phyloP scores from a whole-genome alignment of 2,329 filamentous ascomycete genomes.

The Botryotinia calthae region DNA sequence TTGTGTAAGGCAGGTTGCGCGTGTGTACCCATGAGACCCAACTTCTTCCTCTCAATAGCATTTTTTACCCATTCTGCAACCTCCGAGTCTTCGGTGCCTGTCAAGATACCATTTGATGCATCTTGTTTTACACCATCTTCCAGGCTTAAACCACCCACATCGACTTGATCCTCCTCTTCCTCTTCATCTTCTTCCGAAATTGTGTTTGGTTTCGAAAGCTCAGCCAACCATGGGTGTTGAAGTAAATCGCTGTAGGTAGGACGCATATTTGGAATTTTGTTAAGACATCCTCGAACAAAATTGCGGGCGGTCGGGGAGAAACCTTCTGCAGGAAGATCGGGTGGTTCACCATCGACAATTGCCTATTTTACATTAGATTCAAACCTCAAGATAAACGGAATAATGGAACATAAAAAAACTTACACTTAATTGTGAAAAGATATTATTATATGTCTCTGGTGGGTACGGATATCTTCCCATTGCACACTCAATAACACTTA shows the following conservation, averaged over 20 bases:
- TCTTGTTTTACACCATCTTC: not conserved
- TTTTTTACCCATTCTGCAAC: conserved; percentile 81
- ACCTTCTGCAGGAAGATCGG: conserved; percentile 72
- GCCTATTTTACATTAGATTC: conserved; percentile 56
- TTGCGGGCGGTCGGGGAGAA: conserved; percentile 79
- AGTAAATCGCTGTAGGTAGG: conserved; percentile 91
- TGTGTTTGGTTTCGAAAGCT: conserved; percentile 71
- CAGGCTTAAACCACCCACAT: conserved; percentile 31
- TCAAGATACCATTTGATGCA: not conserved
- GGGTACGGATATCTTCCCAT: conserved; percentile 94
- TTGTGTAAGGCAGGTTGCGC: conserved; percentile 82
- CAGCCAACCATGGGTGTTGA: conserved; percentile 81
- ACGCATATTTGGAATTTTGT: conserved; percentile 88
- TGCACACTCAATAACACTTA: conserved; percentile 95
- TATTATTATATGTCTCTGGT: conserved; percentile 95
- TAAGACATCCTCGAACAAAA: conserved; percentile 85
- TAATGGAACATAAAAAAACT: conserved; percentile 44
- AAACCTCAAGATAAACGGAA: not conserved
- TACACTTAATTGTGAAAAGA: conserved; percentile 95
- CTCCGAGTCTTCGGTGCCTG: conserved; percentile 63
- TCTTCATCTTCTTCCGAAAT: conserved; percentile 67
- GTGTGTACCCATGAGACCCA: conserved; percentile 51
- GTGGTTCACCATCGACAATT: conserved; percentile 96
- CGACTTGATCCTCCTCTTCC: conserved; percentile 39
- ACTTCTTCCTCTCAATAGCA: conserved; percentile 65